Conservation (phyloP, 108 stramenopile species). For the Discostella stelligeroides region DNA sequence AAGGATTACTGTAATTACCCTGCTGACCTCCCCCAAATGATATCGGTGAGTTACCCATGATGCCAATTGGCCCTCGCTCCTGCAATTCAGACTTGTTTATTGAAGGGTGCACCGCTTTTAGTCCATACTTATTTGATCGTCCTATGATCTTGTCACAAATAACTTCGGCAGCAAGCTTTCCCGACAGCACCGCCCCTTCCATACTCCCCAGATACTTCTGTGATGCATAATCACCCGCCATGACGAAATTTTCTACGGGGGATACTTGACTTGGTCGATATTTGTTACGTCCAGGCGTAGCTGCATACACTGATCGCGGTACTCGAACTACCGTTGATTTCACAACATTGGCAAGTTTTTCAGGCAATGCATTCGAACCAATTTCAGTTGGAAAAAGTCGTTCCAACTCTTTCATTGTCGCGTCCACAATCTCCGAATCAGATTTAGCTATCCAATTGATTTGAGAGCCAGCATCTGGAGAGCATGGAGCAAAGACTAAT, state of each 20-base stretch:
- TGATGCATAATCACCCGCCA: conserved; percentile 58
- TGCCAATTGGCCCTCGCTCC: conserved; percentile 24
- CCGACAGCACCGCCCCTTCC: conserved; percentile 71
- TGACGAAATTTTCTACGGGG: conserved; percentile 55
- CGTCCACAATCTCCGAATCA: conserved; percentile 60
- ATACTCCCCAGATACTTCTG: conserved; percentile 76
- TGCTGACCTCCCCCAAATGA: conserved; percentile 50
- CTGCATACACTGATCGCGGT: conserved; percentile 73
- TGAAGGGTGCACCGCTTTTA: conserved; percentile 23
- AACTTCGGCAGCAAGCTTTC: conserved; percentile 71
- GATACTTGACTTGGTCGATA: conserved; percentile 52
- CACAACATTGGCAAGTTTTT: conserved; percentile 48
- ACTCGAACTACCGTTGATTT: conserved; percentile 70
- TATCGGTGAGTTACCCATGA: conserved; percentile 21
- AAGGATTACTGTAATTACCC: conserved; percentile 42
- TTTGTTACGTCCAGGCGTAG: conserved; percentile 62
- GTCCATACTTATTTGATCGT: conserved; percentile 24
- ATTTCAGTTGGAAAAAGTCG: conserved; percentile 70
- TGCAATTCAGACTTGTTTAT: conserved; percentile 4
- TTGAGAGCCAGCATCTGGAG: conserved; percentile 27
- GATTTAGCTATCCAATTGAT: conserved; percentile 52
- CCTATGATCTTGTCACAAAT: conserved; percentile 41
- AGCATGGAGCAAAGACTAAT: conserved; percentile 74
- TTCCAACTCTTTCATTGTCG: conserved; percentile 71
- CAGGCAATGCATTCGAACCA: conserved; percentile 3